Percentiles rank a stretch among this genome's conserved stretches.
Conservation (phyloP, 2,329 filamentous ascomycete species). For the Immersiporthe knoxdaviesiana region DNA sequence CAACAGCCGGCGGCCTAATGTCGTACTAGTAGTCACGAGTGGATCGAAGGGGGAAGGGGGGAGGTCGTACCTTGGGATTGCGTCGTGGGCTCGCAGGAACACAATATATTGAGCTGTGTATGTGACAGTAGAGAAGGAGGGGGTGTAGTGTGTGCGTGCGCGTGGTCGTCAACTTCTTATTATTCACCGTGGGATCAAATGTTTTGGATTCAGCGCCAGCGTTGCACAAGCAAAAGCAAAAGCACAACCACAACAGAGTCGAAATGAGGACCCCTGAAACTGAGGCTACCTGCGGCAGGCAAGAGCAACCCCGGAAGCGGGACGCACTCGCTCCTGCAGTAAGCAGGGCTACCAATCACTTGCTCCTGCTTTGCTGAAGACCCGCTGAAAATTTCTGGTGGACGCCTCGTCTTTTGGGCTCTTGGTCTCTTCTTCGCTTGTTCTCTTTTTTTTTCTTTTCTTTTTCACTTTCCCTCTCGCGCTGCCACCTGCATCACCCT, state of each 20-base stretch:
- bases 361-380: neutral
- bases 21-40: constrained; percentile 9
- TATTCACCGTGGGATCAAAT: neutral
- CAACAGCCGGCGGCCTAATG: neutral
- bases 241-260: neutral
- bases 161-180: neutral
- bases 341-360: constrained; percentile 14
- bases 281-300: constrained; percentile 13
- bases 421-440: neutral
- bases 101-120: neutral
- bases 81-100: neutral
- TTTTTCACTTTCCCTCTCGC: neutral
- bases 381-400: constrained; percentile 26
- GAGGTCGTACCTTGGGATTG: constrained; percentile 4
- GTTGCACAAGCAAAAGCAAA: constrained; percentile 2
- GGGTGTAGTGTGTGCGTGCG: neutral
- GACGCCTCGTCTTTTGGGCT: neutral
- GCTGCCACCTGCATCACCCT: neutral
- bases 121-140: neutral
- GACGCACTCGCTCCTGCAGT: constrained; percentile 11
- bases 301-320: neutral
- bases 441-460: no score
- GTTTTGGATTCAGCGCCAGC: neutral
- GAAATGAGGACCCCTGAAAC: constrained; percentile 9
- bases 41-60: neutral